Conservation (phyloP, 306 rosid species). For the Bauhinia variegata region DNA sequence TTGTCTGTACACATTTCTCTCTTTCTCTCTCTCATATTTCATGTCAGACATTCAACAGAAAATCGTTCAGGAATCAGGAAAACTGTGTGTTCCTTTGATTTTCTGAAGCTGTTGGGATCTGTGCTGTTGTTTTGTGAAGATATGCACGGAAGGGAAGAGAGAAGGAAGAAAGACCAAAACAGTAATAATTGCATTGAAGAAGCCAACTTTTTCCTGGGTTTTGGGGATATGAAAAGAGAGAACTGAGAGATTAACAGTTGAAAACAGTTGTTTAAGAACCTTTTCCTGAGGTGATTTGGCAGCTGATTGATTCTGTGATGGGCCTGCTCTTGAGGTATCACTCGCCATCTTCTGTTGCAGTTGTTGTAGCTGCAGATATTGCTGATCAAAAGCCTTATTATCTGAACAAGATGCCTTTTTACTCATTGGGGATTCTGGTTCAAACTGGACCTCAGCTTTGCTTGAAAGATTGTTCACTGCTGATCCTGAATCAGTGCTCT, state of each 20-base stretch:
- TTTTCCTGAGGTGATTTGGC: constrained; percentile 66
- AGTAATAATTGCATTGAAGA: constrained; percentile 51
- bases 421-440: constrained; percentile 79
- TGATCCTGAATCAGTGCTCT: constrained; percentile 91
- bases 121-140: constrained; percentile 57
- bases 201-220: constrained; percentile 53
- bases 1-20: constrained; percentile 36
- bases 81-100: constrained; percentile 64
- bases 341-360: constrained; percentile 56
- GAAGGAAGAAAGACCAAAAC: constrained; percentile 26
- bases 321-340: constrained; percentile 48
- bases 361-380: constrained; percentile 45
- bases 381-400: constrained; percentile 56
- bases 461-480: constrained; percentile 64
- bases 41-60: constrained; percentile 72
- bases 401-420: constrained; percentile 65
- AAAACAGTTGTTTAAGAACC: constrained; percentile 51
- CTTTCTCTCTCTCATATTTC: constrained; percentile 37
- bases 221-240: constrained; percentile 42
- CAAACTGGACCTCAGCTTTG: constrained; percentile 63
- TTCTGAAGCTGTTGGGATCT: constrained; percentile 83
- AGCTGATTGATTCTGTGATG: constrained; percentile 66
- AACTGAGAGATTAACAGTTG: constrained; percentile 44
- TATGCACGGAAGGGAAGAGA: constrained; percentile 32
- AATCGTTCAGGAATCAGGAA: constrained; percentile 79